Base-by-base conservation (phyloP, 805 yeast genomes). In the Candida bentonensis region DNA sequence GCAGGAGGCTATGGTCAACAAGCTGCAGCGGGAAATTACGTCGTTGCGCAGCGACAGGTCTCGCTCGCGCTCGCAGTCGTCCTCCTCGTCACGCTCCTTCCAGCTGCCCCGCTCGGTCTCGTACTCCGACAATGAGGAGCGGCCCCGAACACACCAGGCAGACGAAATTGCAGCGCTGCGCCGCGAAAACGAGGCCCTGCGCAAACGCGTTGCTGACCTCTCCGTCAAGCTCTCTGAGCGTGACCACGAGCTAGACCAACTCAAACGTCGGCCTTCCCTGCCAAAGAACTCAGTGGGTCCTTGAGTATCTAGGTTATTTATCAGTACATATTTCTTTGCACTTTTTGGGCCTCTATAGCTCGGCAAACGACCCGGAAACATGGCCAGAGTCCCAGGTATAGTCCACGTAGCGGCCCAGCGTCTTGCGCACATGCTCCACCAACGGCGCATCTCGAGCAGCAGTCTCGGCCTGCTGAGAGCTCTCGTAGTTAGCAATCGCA, bases 1-100 rank as follows among this genome's bases (percentile, higher is more conserved):
- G 59, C 87, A 81, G 57, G 88, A 81, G 54, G 84, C 82, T 2
- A 77, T 79, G 21, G 87, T 80, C 17, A 62, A 79, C 54, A 73
- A 70, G 56, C 62, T 80, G 36, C 79, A 78, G 75, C 70, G 72
- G 44, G 85, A 80, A 55, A 78, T 81, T 27, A 66, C 65, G 22
- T 46, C 51, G 4, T 58, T 80, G 48, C 73, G 70, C 15, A 84
- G 78, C 39, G 51, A 75, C 23, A 46, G 60, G 30, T 46, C 53
- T 22, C 45, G 59, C 30, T 50, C 58, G 15, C 56, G 55, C 40
- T 52, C 60, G 3, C 53, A 52, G 22, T 53, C 58, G 11, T 53
- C 59, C 4, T 50, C 57, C 15, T 58, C 62, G 33, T 48, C 58
- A 20, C 48, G 50, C 17, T 57, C 62, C 28, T 46, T 58, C 15